phyloP scores from a whole-genome alignment of 2,329 filamentous ascomycete species.

The Pseudogymnoascus pannorum region DNA sequence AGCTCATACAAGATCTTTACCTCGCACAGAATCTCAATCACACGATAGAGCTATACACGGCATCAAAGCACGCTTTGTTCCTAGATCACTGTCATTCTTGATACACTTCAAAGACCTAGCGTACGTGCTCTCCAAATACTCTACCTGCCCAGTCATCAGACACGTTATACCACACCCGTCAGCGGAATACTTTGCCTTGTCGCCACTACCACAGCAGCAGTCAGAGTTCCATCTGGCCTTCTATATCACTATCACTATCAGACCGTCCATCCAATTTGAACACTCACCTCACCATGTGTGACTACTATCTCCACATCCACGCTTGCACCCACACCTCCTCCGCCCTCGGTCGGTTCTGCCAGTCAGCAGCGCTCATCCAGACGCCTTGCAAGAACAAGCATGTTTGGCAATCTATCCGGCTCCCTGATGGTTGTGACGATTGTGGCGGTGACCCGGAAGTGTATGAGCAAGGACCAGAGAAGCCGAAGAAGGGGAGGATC shows the following conservation, averaged over 20 bases:
- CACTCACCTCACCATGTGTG: slow-evolving; percentile 1
- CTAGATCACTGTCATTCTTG: neutral
- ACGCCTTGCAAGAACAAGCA: neutral
- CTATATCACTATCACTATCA: neutral
- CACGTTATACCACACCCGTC: neutral
- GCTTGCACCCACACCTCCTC: neutral
- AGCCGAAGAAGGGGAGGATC: neutral
- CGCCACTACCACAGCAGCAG: neutral
- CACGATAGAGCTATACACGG: neutral
- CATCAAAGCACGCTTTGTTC: neutral
- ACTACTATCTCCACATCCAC: slow-evolving; percentile 4
- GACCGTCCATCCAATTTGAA: neutral
- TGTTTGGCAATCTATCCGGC: neutral
- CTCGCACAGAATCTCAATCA: slow-evolving; percentile 1
- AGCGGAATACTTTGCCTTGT: neutral
- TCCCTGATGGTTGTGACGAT: neutral
- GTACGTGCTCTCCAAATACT: neutral
- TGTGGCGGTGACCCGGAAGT: neutral
- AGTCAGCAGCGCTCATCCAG: neutral
- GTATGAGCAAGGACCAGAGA: neutral
- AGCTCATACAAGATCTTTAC: neutral
- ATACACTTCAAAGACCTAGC: neutral
- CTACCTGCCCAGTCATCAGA: neutral
- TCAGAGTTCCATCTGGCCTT: neutral
- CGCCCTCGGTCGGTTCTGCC: neutral